A percentile compares a stretch with the other conserved stretches of the same genome.
Conservation (phyloP, 2,329 filamentous ascomycete species). For the Arachnomyces sp. region DNA sequence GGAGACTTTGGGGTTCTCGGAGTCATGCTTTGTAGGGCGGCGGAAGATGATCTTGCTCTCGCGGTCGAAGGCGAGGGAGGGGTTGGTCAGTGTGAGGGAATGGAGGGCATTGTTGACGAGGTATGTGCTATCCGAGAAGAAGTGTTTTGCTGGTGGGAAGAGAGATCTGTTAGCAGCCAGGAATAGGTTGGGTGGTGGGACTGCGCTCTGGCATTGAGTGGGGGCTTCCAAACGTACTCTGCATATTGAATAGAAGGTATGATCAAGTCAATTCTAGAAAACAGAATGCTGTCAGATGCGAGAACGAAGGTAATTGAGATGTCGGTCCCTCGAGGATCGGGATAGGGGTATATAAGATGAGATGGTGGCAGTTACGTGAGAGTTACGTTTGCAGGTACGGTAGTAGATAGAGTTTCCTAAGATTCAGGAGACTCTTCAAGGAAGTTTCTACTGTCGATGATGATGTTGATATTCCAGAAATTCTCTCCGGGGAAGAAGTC, state of each 20-base stretch:
- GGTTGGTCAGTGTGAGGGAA: constrained; percentile 74
- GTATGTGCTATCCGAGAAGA: constrained; percentile 73
- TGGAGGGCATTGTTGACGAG: constrained; percentile 70
- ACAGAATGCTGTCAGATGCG: no score
- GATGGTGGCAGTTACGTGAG: no score
- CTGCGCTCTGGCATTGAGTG: constrained; percentile 2
- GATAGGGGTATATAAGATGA: no score
- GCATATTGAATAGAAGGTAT: constrained; percentile 21
- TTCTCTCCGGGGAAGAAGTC: no score
- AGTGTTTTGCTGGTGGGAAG: constrained; percentile 60
- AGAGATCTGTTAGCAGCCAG: constrained; percentile 13
- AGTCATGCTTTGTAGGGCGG: constrained; percentile 44
- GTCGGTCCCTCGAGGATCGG: no score
- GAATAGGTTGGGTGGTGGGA: background rate
- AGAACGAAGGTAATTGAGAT: no score
- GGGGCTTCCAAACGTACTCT: constrained; percentile 22
- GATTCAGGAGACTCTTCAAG: no score
- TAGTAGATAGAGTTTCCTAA: no score
- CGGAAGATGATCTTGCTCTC: constrained; percentile 79
- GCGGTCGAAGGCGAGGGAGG: constrained; percentile 66
- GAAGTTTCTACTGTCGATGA: no score
- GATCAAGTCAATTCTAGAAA: background rate
- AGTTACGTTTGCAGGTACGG: no score
- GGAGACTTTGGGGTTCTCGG: constrained; percentile 57
- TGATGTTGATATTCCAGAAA: no score